Evolutionary conservation across 2,329 filamentous ascomycete genomes (phyloP), one percentile per base, ranked within the genome.

Genomic region (Fusarium chlamydosporum): DNA sequence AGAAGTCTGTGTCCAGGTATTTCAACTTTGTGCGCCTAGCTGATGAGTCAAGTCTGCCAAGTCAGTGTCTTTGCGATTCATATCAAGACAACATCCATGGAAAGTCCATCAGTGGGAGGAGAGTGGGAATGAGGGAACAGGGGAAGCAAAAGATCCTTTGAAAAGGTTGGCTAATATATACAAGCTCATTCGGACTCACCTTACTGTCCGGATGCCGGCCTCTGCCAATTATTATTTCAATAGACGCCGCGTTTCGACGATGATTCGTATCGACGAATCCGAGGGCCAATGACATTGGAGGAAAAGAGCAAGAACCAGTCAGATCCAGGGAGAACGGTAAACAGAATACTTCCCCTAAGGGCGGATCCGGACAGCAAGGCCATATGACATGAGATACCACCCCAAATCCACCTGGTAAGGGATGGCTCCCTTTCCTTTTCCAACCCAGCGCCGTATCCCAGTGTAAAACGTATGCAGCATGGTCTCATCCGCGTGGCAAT

Each of bases 111-210:
- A 57, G 42, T 68, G 56, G 68, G 61, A 60, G 23, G 34, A 55
- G 65, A 26, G 31, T 54, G 50, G 51, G 42, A 54, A 41, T 45
- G 31, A 45, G 34, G 20, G 38, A 38, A 37, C 47, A 46, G 51
- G 59, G 64, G 67, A 41, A 53, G 65, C 61, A 72, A 67, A 68
- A 71, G 66, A 72, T 75, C 75, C 76, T 76, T 81, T 81, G 77
- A 79, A 68, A 73, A 72, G 77, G 76, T 79, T 82, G 79, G 80
- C 78, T 78, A 78, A 80, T 83, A 85, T 84, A 82, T 85, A 85
- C 83, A 85, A 81, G 81, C 80, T 81, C 78, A 34, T 61, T 78
- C 75, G 73, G 71, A 81, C 83, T 85, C 79, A 85, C 83, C 83
- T 83, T 80, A 83, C 83, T 85, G 83, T 83, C 84, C 82, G 77